Percentiles rank a stretch among this genome's conserved stretches.
phyloP scores from a whole-genome alignment of 495 filamentous ascomycete genomes.

The Opeltia flavorubescens region DNA sequence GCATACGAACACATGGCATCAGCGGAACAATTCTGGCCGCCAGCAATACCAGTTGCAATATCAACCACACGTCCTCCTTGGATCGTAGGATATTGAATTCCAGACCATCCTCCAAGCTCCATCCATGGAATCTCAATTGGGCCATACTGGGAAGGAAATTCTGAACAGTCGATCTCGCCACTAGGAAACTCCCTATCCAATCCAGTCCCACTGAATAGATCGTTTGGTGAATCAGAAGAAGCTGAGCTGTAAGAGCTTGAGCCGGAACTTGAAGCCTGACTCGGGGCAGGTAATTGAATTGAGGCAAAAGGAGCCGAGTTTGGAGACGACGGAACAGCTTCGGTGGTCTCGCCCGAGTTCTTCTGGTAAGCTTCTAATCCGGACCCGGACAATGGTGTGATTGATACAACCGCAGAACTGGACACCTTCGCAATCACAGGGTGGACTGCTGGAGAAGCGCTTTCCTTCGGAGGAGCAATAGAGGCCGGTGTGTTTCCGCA shows the following conservation, averaged over 20 bases:
- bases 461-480: no score
- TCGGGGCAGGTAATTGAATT: background rate
- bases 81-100: slow-evolving; percentile 49
- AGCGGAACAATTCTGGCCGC: slow-evolving; percentile 37
- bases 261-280: no score
- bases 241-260: background rate
- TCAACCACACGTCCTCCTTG: slow-evolving; percentile 33
- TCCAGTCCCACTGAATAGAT: slow-evolving; percentile 29
- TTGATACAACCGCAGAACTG: background rate
- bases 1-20: slow-evolving; percentile 82
- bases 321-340: background rate
- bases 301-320: background rate
- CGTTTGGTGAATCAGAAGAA: background rate
- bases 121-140: slow-evolving; percentile 57
- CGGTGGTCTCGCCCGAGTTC: background rate
- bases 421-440: background rate
- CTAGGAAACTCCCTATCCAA: slow-evolving; percentile 62
- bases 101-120: slow-evolving; percentile 60
- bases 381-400: background rate
- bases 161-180: slow-evolving; percentile 52
- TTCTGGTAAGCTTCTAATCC: background rate
- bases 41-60: slow-evolving; percentile 46
- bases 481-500: no score
- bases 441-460: background rate
- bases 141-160: slow-evolving; percentile 76